Percentiles rank a stretch among this genome's conserved stretches.
phyloP scores from a whole-genome alignment of 352 stramenopile species.

The Globisporangium parvum region DNA sequence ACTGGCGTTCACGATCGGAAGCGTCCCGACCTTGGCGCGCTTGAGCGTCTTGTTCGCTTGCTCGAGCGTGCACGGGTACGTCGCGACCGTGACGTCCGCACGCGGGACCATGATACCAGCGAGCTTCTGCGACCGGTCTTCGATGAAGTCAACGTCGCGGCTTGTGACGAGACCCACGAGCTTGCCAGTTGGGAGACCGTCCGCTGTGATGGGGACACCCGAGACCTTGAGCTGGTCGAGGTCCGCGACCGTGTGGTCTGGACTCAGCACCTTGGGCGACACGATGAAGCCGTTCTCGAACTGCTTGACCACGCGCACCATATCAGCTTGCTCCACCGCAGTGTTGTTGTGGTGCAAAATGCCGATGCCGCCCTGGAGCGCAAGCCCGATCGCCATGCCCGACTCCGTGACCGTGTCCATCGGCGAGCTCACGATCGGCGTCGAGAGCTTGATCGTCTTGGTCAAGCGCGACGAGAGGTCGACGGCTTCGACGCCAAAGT shows the following conservation, averaged over 20 bases:
- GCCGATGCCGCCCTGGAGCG: constrained; percentile 95
- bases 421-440: constrained; percentile 94
- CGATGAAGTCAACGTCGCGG: constrained; percentile 96
- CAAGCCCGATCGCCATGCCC: constrained; percentile 98
- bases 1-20: constrained; percentile 96
- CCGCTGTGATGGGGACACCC: constrained; percentile 96
- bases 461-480: constrained; percentile 85
- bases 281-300: constrained; percentile 99
- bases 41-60: constrained; percentile 97
- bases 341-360: constrained; percentile 99
- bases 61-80: constrained; percentile 90
- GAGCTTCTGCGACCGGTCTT: constrained; percentile 77
- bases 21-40: constrained; percentile 97
- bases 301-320: constrained; percentile 91
- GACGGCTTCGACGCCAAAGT: constrained; percentile 93
- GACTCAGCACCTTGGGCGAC: constrained; percentile 93
- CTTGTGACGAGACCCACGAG: constrained; percentile 97
- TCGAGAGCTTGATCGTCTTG: constrained; percentile 92
- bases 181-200: constrained; percentile 92
- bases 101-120: constrained; percentile 73
- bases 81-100: constrained; percentile 83
- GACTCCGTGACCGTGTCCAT: constrained; percentile 99
- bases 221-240: constrained; percentile 93
- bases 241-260: constrained; percentile 89
- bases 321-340: constrained; percentile 90